A percentile compares a stretch with the other conserved stretches of the same genome.
phyloP scores from a whole-genome alignment of 768 basidiomycete species.

The Gloeopeniophorella convolvens region DNA sequence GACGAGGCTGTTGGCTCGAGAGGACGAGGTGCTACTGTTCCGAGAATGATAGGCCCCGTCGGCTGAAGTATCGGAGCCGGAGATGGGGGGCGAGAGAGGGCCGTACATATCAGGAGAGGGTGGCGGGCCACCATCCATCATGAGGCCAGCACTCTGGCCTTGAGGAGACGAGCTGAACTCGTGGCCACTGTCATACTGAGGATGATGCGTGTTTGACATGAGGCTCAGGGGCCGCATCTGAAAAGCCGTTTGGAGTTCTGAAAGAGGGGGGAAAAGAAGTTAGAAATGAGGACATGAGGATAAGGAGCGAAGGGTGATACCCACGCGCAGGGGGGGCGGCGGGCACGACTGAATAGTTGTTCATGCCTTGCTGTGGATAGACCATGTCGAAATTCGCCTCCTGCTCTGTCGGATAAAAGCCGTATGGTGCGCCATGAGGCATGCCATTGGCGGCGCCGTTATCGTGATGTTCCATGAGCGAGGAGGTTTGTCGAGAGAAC shows the following conservation, averaged over 20 bases:
- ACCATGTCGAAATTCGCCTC: conserved; percentile 30
- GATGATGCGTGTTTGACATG: conserved; percentile 65
- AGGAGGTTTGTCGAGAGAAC: conserved; percentile 20
- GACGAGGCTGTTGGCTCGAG: conserved; percentile 68
- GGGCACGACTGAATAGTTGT: conserved; percentile 50
- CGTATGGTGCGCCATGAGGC: conserved; percentile 28
- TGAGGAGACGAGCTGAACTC: conserved; percentile 43
- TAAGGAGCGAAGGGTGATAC: conserved; percentile 40
- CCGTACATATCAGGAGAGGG: conserved; percentile 78
- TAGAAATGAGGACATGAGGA: conserved; percentile 57
- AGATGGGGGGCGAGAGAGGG: conserved; percentile 78
- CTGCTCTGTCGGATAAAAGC: conserved; percentile 30
- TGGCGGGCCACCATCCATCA: conserved; percentile 38
- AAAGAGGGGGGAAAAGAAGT: conserved; percentile 39
- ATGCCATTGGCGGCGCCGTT: conserved; percentile 22
- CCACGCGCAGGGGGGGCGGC: conserved; percentile 64
- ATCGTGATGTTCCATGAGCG: conserved; percentile 29
- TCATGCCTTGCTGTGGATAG: conserved; percentile 40
- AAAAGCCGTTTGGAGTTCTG: conserved; percentile 62
- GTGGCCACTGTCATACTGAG: conserved; percentile 38
- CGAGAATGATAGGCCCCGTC: conserved; percentile 62
- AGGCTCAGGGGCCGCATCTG: conserved; percentile 52
- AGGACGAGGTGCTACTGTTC: conserved; percentile 75
- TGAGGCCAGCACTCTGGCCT: conserved; percentile 18
- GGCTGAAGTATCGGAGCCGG: conserved; percentile 84